A percentile compares a stretch with the other conserved stretches of the same genome.
phyloP scores from a whole-genome alignment of 2,329 filamentous ascomycete genomes.

The Colletotrichum cuscutae region DNA sequence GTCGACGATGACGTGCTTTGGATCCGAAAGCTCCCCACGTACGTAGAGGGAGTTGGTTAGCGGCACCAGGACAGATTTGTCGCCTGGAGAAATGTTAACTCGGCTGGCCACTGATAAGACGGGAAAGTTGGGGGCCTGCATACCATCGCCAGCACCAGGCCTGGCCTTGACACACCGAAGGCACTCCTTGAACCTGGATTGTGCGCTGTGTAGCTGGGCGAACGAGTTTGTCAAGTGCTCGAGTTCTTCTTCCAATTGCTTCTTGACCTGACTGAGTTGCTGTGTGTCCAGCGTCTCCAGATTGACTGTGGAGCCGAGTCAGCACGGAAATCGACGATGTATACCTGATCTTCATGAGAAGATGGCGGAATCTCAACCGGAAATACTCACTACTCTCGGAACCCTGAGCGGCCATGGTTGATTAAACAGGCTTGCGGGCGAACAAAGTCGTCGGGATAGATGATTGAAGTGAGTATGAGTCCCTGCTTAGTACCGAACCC shows the following conservation, averaged over 20 bases:
- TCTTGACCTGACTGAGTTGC: constrained; percentile 91
- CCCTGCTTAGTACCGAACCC: not conserved
- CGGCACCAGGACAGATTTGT: constrained; percentile 81
- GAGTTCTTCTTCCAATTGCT: constrained; percentile 95
- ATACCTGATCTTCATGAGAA: not conserved
- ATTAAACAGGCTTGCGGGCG: not conserved
- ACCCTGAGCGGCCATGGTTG: constrained; percentile 28
- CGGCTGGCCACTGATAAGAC: not conserved
- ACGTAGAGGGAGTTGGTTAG: constrained; percentile 96
- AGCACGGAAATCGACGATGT: not conserved
- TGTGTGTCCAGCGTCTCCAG: constrained; percentile 82
- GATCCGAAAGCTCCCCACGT: constrained; percentile 79
- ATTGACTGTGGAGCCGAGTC: constrained; percentile 54
- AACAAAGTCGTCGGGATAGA: not conserved
- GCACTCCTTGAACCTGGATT: constrained; percentile 92
- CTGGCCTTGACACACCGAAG: constrained; percentile 75
- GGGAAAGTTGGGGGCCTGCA: not conserved
- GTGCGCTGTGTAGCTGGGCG: constrained; percentile 87
- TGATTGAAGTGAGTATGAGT: not conserved
- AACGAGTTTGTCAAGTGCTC: constrained; percentile 94
- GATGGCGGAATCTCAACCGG: not conserved
- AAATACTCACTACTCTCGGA: constrained; percentile 28
- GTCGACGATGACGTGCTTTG: constrained; percentile 86
- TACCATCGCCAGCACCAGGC: constrained; percentile 45
- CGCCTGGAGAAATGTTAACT: not conserved